Evolutionary conservation across 1,284 basidiomycete genomes (phyloP), one percentile per base, ranked within the genome.

Genomic region (Apiotrichum montevideense): DNA sequence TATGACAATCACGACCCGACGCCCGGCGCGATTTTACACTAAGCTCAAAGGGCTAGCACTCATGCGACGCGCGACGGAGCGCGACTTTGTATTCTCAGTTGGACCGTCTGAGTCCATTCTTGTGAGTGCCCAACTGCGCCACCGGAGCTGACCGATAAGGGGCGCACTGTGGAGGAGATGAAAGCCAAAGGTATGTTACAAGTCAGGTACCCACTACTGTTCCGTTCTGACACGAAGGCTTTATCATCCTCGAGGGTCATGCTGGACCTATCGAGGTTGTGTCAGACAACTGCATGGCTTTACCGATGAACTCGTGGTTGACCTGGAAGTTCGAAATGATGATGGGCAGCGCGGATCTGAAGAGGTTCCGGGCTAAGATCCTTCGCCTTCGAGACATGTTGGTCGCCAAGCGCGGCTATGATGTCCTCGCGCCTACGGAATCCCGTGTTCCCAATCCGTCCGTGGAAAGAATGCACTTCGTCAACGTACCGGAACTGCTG

Each of bases 241-340:
- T 52, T 29, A 58, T 63, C 48, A 58, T 63, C 29, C 57, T 52
- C 32, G 62, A 63, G 32, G 62, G 54, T 3, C 62, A 63, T 15
- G 62, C 62, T 1, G 62, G 62, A 1, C 62, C 62, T 1, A 51
- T 63, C 35, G 42, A 46, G 35, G 52, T 54, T 4, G 49, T 63
- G 3, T 35, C 54, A 0, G 51, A 58, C 2, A 57, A 63, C 21
- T 7, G 32, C 14, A 32, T 50, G 13, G 46, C 59, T 11, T 47
- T 63, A 13, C 46, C 55, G 44, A 44, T 56, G 7, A 52, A 42
- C 40, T 35, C 53, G 6, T 64, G 62, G 62, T 54, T 64, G 2
- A 59, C 62, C 3, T 63, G 61, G 52, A 56, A 54, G 39, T 63
- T 64, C 39, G 51, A 52, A 5, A 51, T 66, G 14, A 4, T 35